Evolutionary conservation across 1,284 basidiomycete genomes (phyloP), one percentile per base, ranked within the genome.

Genomic region (Anthracocystis walkeri): DNA sequence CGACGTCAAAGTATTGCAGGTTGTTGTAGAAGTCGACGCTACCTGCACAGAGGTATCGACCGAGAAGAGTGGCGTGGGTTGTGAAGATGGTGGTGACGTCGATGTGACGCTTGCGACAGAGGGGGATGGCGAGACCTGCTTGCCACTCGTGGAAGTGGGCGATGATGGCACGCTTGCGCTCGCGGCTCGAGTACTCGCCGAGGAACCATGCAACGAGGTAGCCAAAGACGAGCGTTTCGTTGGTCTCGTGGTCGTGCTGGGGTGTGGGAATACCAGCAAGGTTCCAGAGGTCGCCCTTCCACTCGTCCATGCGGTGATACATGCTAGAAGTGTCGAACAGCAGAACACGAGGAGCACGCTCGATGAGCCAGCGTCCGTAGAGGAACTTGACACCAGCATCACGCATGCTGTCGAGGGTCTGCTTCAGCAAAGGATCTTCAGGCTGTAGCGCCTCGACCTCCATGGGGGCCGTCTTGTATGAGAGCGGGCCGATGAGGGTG

Each of bases 131-230:
- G 44, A 98, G 90, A 63, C 96, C 96, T 7, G 95, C 95, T 86
- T 98, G 95, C 96, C 96, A 99, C 87, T 99, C 96, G 87, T 99
- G 96, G 88, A 99, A 97, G 87, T 98, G 96, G 71, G 94, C 95
- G 72, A 98, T 90, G 78, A 99, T 92, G 50, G 95, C 93, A 12
- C 90, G 91, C 70, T 90, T 89, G 40, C 92, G 89, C 85, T 95
- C 91, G 65, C 91, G 90, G 29, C 91, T 85, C 41, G 93, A 90
- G 84, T 93, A 97, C 91, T 97, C 95, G 80, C 96, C 96, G 25
- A 99, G 89, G 89, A 99, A 98, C 96, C 96, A 99, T n/a, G 96
- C 94, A 58, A 96, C 92, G 72, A 99, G 90, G 87, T 99, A 98
- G n/a, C 96, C 96, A 87, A 98, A 95, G 64, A 97, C 88, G 83